phyloP scores from a whole-genome alignment of 1,139 yeast species.

The Lodderomyces theae region DNA sequence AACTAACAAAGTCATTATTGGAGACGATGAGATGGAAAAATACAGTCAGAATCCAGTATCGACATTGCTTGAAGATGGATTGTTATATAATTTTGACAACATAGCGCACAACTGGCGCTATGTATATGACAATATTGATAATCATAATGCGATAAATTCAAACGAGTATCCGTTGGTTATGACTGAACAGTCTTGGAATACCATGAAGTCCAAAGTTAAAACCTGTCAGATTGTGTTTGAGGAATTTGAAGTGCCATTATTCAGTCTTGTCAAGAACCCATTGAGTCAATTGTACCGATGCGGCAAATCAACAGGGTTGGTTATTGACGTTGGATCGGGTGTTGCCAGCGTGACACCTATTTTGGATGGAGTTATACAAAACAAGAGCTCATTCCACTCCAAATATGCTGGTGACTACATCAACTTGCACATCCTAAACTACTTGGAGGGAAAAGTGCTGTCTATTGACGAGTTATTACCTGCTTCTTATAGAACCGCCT shows the following conservation, averaged over 20 bases:
- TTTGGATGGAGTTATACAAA: slow-evolving; percentile 64
- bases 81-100: slow-evolving; percentile 64
- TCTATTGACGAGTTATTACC: slow-evolving; percentile 31
- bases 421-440: slow-evolving; percentile 51
- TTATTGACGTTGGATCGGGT: slow-evolving; percentile 65
- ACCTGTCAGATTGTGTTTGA: slow-evolving; percentile 66
- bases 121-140: slow-evolving; percentile 51
- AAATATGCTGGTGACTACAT: slow-evolving; percentile 70
- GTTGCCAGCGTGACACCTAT: slow-evolving; percentile 66
- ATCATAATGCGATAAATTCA: slow-evolving; percentile 40
- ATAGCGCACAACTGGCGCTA: slow-evolving; percentile 58
- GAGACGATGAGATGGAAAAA: slow-evolving; percentile 49
- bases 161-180: slow-evolving; percentile 61
- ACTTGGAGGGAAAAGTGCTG: slow-evolving; percentile 28
- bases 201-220: slow-evolving; percentile 47
- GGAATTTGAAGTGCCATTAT: slow-evolving; percentile 60
- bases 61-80: slow-evolving; percentile 64
- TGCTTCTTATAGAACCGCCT: slow-evolving; percentile 19
- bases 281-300: slow-evolving; percentile 66
- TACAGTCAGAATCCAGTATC: slow-evolving; percentile 51
- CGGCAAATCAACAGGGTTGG: slow-evolving; percentile 66
- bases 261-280: slow-evolving; percentile 68
- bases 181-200: slow-evolving; percentile 65
- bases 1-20: slow-evolving; percentile 33
- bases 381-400: slow-evolving; percentile 57